Conservation (phyloP, 495 filamentous ascomycete genomes). For the Aspergillus taichungensis region DNA sequence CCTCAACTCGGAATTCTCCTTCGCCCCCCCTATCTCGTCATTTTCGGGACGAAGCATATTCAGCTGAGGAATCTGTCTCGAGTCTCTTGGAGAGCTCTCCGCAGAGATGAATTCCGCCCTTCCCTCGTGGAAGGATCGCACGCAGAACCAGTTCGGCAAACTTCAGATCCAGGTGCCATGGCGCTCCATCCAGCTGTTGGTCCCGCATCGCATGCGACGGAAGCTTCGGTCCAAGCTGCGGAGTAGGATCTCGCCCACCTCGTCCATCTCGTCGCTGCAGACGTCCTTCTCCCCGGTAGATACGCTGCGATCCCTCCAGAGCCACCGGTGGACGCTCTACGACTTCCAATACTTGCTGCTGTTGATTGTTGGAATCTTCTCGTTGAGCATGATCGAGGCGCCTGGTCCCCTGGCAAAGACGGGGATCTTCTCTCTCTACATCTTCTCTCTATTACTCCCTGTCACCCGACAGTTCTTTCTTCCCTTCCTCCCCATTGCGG, state of each 20-base stretch:
- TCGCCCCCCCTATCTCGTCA: constrained; percentile 1
- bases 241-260: constrained; percentile 59
- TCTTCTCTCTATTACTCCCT: constrained; percentile 69
- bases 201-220: constrained; percentile 65
- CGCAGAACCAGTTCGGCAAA: constrained; percentile 39
- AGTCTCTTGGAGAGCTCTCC: constrained; percentile 20
- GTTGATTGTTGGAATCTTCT: constrained; percentile 66
- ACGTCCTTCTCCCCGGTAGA: constrained; percentile 72
- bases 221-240: constrained; percentile 67
- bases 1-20: not conserved
- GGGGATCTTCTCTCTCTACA: constrained; percentile 52
- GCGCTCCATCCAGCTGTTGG: constrained; percentile 40
- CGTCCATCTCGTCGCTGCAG: constrained; percentile 64
- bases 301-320: constrained; percentile 60
- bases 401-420: constrained; percentile 68
- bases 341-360: constrained; percentile 80
- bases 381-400: constrained; percentile 65
- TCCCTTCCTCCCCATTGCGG: constrained; percentile 74
- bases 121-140: constrained; percentile 44
- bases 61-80: constrained; percentile 13
- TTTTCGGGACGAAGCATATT: too few species aligned
- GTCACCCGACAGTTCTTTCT: constrained; percentile 85
- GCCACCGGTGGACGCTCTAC: constrained; percentile 73
- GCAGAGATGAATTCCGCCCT: constrained; percentile 33
- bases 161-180: constrained; percentile 42